Evolutionary conservation across 2,329 filamentous ascomycete genomes (phyloP).

Genomic region (Cytospora leucostoma): DNA sequence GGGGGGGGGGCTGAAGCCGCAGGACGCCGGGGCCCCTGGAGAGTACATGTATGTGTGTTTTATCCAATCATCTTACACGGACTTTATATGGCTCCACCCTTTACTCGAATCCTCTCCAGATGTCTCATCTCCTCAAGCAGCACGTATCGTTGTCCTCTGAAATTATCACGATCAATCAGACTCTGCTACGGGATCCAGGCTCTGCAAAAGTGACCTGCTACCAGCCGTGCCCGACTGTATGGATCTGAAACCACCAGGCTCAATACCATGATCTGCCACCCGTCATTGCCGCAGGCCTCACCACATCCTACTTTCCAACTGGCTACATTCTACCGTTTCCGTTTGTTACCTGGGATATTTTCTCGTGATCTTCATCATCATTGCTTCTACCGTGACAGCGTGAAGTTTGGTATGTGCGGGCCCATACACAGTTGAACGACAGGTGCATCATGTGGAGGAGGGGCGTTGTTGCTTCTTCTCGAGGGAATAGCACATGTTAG

Average conservation of each 20-base stretch:
- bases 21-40: too few species aligned
- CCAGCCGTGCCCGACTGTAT: not conserved
- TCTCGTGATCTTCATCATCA: not conserved
- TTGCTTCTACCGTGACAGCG: not conserved
- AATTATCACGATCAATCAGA: not conserved
- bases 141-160: not conserved
- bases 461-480: not conserved
- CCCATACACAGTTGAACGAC: not conserved
- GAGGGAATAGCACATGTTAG: not conserved
- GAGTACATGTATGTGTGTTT: too few species aligned
- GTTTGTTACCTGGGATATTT: not conserved
- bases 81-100: not conserved
- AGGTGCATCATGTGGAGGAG: not conserved
- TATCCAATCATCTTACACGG: not conserved
- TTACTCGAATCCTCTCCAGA: not conserved
- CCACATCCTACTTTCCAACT: not conserved
- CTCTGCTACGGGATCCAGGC: not conserved
- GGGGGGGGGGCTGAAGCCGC: too few species aligned
- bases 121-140: not conserved
- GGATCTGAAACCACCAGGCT: not conserved
- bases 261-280: not conserved
- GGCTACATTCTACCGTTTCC: not conserved
- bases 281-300: not conserved
- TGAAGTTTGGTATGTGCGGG: not conserved
- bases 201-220: not conserved